Percentiles rank a stretch among this genome's conserved stretches.
phyloP scores from a whole-genome alignment of 371 early-diverging fungal species.

The Rhizopus sp. region DNA sequence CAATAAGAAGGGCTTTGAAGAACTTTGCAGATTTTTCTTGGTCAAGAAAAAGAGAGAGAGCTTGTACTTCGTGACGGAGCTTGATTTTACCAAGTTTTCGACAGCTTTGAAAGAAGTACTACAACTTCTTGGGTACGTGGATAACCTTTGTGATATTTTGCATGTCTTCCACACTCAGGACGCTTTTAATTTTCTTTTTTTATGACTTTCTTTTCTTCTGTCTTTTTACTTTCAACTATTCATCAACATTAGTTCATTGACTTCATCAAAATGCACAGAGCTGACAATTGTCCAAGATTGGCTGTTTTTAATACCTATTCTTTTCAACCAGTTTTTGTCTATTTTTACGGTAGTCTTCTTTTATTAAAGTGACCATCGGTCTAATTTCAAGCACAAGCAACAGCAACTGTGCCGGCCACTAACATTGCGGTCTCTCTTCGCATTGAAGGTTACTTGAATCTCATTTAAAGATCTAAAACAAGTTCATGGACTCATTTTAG shows the following conservation, averaged over 20 bases:
- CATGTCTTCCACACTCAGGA: not conserved
- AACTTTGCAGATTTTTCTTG: not conserved
- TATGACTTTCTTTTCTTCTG: not conserved
- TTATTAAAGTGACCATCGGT: too few species aligned
- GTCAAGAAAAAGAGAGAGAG: not conserved
- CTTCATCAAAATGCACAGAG: not conserved
- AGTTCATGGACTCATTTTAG: too few species aligned
- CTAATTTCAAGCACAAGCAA: too few species aligned
- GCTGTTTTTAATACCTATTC: not conserved
- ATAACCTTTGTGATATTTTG: not conserved
- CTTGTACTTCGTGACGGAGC: not conserved
- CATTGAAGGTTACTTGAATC: too few species aligned
- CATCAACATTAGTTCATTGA: not conserved
- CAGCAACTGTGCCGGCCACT: too few species aligned
- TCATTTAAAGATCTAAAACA: too few species aligned
- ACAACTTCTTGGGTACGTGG: not conserved
- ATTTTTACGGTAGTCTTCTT: too few species aligned
- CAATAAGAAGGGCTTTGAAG: too few species aligned
- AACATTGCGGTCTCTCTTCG: too few species aligned
- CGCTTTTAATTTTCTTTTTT: not conserved
- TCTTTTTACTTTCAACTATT: not conserved
- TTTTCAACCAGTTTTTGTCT: too few species aligned
- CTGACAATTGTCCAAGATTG: not conserved
- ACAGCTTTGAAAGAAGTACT: not conserved
- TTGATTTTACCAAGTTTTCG: not conserved